phyloP scores from a whole-genome alignment of 108 stramenopile species.

The Schizochytrium sp. region DNA sequence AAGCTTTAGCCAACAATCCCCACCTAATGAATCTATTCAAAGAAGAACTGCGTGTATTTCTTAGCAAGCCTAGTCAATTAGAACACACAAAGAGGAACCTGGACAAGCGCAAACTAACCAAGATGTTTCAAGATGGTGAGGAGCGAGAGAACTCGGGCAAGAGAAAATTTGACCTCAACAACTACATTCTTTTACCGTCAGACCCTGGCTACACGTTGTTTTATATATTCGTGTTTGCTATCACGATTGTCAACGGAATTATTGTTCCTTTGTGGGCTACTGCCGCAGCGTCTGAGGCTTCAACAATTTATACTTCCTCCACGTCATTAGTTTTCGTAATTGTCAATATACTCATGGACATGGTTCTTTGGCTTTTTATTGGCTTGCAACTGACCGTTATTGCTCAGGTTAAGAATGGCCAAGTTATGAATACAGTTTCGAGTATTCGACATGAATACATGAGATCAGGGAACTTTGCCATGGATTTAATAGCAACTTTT shows the following conservation, averaged over 20 bases:
- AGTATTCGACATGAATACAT: too few species aligned
- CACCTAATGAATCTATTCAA: not conserved
- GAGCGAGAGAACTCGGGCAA: not conserved
- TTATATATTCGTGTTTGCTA: slow-evolving; percentile 63
- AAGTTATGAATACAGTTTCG: too few species aligned
- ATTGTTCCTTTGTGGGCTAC: slow-evolving; percentile 67
- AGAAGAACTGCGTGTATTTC: not conserved
- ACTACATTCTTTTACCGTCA: slow-evolving; percentile 71
- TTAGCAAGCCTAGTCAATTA: slow-evolving; percentile 10
- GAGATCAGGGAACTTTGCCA: too few species aligned
- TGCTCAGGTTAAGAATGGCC: too few species aligned
- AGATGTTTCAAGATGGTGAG: slow-evolving; percentile 69
- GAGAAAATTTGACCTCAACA: slow-evolving; percentile 51
- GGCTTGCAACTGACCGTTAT: not conserved
- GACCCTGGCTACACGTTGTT: slow-evolving; percentile 64
- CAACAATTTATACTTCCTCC: not conserved
- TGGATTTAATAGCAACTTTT: not conserved
- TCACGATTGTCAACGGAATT: slow-evolving; percentile 62
- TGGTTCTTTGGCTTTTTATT: not conserved
- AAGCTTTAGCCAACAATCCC: not conserved
- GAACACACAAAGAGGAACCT: slow-evolving; percentile 74
- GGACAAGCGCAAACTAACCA: slow-evolving; percentile 72
- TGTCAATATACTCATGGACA: not conserved
- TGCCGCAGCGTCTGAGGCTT: not conserved
- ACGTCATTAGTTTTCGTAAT: not conserved